phyloP scores from a whole-genome alignment of 1,284 basidiomycete genomes.

The Apiotrichum gamsii region DNA sequence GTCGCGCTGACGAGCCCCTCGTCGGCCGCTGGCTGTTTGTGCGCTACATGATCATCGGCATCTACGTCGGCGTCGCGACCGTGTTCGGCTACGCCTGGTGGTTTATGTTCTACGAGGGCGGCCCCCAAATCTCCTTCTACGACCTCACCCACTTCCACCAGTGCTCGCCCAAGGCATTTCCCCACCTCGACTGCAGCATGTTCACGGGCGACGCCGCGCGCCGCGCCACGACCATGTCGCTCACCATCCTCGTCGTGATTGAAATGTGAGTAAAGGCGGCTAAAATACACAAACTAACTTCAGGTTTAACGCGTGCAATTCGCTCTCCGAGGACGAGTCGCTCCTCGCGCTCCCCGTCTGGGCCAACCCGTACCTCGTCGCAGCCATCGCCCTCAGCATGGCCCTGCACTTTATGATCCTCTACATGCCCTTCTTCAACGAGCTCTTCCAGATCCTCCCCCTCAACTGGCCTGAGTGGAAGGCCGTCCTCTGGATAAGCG shows the following conservation, averaged over 20 bases:
- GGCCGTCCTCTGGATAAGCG: constrained; percentile 82
- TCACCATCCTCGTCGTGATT: constrained; percentile 65
- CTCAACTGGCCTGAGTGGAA: constrained; percentile 91
- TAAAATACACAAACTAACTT: no score
- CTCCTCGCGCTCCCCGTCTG: constrained; percentile 80
- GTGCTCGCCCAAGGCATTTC: constrained; percentile 66
- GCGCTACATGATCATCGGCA: constrained; percentile 86
- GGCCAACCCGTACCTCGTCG: constrained; percentile 88
- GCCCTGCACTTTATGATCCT: constrained; percentile 85
- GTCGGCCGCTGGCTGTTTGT: constrained; percentile 92
- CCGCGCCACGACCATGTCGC: constrained; percentile 88
- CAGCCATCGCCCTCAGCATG: constrained; percentile 82
- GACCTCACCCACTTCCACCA: constrained; percentile 93
- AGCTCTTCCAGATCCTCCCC: constrained; percentile 85
- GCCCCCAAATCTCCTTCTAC: constrained; percentile 87
- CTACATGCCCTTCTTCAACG: constrained; percentile 88
- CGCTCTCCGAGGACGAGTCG: constrained; percentile 95
- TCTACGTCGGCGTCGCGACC: constrained; percentile 89
- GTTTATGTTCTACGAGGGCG: constrained; percentile 85
- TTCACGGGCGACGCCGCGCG: constrained; percentile 78
- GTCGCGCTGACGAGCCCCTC: constrained; percentile 80
- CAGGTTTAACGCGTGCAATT: constrained; percentile 99
- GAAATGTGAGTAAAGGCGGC: no score
- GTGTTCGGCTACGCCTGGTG: constrained; percentile 98
- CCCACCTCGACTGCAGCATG: constrained; percentile 87